Base-by-base conservation (phyloP, 805 yeast genomes). In the Cephaloascus albidus region DNA sequence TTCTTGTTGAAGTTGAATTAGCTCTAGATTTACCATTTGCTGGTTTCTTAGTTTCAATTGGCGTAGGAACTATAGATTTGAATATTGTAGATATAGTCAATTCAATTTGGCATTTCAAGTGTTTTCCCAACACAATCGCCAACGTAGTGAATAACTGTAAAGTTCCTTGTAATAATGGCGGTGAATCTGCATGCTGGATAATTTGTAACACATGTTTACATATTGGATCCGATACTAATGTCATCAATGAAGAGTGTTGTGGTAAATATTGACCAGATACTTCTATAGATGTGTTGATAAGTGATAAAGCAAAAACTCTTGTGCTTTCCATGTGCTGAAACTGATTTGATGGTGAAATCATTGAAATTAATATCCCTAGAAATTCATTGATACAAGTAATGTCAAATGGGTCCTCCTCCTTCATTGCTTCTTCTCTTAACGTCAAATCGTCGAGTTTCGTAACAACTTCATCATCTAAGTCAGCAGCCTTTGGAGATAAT, bases 301-400 rank as follows among this genome's bases (percentile, higher is more conserved):
- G 70, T 20, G 81, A 73, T 30, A 93, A 61, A 0, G 96, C 93
- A 61, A 90, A 78, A 12, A 85, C 81, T 41, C 95, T 74, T 0
- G 96, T 81, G 20, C 86, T 72, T 55, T 90, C 96, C 45, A 90
- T 85, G 51, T 87, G 93, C 50, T 85, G 87, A 50, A 76, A 76
- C 53, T 83, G 86, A 50, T 86, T 84, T 28, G 81, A 76, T 0
- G 96, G 94, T 10, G 93, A 79, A 27, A 89, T 69, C 58, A 89
- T 76, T 1, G 93, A 82, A 12, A 87, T 74, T 33, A 90, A 68
- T 30, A 86, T 79, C 10, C 81, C 79, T 46, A 88, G 58, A 47
- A 81, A 83, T 50, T 86, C 95, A 47, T 81, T 76, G 47, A 86
- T 76, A 36, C 93, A 81, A 10, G 79, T 71, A 6, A 86, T 63